Base-by-base conservation (phyloP, 108 stramenopile species). In the Nitzschia sp. region DNA sequence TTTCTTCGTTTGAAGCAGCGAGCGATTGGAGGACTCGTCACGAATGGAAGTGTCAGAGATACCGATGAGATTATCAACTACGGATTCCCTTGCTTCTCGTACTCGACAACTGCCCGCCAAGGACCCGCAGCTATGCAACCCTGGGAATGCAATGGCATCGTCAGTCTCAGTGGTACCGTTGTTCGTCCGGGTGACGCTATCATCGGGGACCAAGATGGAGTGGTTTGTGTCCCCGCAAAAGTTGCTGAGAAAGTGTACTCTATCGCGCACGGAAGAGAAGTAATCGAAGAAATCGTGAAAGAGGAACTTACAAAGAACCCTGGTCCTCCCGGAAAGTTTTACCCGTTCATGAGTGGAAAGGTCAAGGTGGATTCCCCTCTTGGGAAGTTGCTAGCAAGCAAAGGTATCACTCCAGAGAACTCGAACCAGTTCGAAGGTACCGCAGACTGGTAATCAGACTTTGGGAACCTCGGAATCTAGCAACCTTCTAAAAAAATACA, bases 141-240 rank as follows among this genome's bases (percentile, higher is more conserved):
- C n/a, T 94, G 93, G 93, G 90, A 91, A 53, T 91, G 90, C 73
- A 91, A 94, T 50, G 89, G 87, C 38, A 83, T 94, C 17, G 54
- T 94, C 46, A 84, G 64, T 62, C 74, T 89, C 21, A 73, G 75
- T 41, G 93, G 93, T 26, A 77, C 78, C 1, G 79, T 76, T 13
- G 90, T 95, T n/a, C 75, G 94, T 28, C 94, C 94, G 45, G 94
- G 94, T 25, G 94, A 95, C 81, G 89, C 89, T 53, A 91, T 95
- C 63, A 80, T 95, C 23, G 94, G 94, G 34, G 94, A 95, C 70
- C 94, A 95, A 69, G 94, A 95, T 72, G 94, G 94, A 59, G 94
- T 95, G 16, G 94, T 95, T 30, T 82, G 83, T 6, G 94, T 95
- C n/a, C 94, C 94, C 25, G 94, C 94, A 46, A 87, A 81, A 78